phyloP scores from a whole-genome alignment of 1,284 basidiomycete species.

The Vanrija sp. region DNA sequence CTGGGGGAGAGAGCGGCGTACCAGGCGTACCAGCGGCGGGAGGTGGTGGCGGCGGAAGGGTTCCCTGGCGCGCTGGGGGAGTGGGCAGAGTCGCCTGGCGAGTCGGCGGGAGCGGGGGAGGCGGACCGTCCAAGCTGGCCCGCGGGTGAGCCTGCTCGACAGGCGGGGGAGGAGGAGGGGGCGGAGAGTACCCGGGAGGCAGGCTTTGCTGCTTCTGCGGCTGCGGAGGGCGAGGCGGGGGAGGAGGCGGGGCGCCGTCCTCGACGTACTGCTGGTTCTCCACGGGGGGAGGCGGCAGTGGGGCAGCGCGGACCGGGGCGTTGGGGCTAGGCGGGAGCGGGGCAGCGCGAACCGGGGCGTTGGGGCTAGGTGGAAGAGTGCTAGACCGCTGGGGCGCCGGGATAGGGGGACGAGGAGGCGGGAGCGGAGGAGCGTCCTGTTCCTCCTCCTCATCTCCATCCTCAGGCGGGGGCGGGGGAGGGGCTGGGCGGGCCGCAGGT shows the following conservation, averaged over 20 bases:
- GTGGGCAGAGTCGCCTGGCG: not conserved
- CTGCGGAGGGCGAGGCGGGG: not conserved
- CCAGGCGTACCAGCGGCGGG: not conserved
- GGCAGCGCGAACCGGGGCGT: not conserved
- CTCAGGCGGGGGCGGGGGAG: not conserved
- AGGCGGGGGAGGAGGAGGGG: too few species aligned
- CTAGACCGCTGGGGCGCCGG: not conserved
- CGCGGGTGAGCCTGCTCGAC: not conserved
- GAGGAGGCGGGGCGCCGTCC: not conserved
- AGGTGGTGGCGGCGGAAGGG: not conserved
- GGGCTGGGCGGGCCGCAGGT: not conserved
- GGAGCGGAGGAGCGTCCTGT: not conserved
- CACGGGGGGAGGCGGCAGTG: too few species aligned
- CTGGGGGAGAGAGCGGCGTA: not conserved
- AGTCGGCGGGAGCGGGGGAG: not conserved
- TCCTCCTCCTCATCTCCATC: not conserved
- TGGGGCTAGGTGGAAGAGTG: not conserved
- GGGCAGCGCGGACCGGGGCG: not conserved
- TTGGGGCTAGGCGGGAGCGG: not conserved
- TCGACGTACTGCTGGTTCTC: not conserved
- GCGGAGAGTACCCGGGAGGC: too few species aligned
- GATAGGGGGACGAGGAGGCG: not conserved
- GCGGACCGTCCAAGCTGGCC: not conserved
- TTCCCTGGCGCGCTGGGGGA: not conserved
- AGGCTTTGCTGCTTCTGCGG: too few species aligned